phyloP scores from a whole-genome alignment of 2,329 filamentous ascomycete species.

The Penicillium polonicum region DNA sequence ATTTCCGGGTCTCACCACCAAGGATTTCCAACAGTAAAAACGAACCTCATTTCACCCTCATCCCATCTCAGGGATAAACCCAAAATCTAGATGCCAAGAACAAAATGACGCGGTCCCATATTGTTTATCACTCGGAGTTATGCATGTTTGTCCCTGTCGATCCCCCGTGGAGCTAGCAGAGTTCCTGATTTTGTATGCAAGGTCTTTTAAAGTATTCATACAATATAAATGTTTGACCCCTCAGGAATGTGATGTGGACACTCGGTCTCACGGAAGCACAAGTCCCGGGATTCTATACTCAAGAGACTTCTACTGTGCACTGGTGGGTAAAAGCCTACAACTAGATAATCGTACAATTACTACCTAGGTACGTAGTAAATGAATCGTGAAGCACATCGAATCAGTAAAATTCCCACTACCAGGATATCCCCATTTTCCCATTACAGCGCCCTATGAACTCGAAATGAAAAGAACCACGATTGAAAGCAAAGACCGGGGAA shows the following conservation, averaged over 20 bases:
- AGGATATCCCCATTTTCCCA: constrained; percentile 40
- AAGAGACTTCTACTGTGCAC: not conserved
- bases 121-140: constrained; percentile 14
- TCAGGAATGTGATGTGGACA: not conserved
- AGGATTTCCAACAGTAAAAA: not conserved
- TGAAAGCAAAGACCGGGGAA: constrained; percentile 25
- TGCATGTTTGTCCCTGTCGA: constrained; percentile 22
- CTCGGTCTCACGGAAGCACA: not conserved
- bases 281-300: not conserved
- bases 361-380: not conserved
- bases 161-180: constrained; percentile 13
- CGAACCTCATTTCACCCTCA: too few species aligned
- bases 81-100: not conserved
- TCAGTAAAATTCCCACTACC: constrained; percentile 34
- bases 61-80: not conserved
- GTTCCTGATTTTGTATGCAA: not conserved
- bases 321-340: not conserved
- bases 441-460: constrained; percentile 41
- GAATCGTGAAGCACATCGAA: constrained; percentile 11
- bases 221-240: not conserved
- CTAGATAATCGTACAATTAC: not conserved
- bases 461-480: constrained; percentile 19
- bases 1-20: not conserved
- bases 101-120: not conserved
- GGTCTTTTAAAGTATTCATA: not conserved